Conservation (phyloP, 495 filamentous ascomycete genomes). For the Penicillium paradoxum region DNA sequence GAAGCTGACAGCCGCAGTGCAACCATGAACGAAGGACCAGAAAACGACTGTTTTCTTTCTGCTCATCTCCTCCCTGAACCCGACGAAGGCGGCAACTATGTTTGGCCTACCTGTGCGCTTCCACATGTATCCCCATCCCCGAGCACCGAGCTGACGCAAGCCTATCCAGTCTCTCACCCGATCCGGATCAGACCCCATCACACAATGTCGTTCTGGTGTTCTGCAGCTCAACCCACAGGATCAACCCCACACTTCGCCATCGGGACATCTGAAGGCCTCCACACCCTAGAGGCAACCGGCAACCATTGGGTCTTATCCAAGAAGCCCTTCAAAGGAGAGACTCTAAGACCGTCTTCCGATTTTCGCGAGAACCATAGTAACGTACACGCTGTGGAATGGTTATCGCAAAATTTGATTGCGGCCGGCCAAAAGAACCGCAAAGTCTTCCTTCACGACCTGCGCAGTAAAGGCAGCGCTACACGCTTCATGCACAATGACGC, state of each 20-base stretch:
- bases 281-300: constrained; percentile 29
- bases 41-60: constrained; percentile 34
- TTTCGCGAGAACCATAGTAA: background rate
- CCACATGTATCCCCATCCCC: background rate
- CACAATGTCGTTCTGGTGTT: constrained; percentile 32
- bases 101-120: constrained; percentile 30
- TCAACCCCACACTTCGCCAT: constrained; percentile 33
- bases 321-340: constrained; percentile 26
- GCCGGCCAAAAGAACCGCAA: constrained; percentile 34
- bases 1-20: constrained; percentile 25
- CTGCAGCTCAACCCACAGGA: constrained; percentile 30
- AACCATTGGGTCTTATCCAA: constrained; percentile 32
- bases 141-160: background rate
- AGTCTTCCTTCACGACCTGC: constrained; percentile 36
- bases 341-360: background rate
- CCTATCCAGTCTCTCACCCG: constrained; percentile 24
- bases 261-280: constrained; percentile 39
- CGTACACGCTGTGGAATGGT: constrained; percentile 39
- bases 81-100: constrained; percentile 32
- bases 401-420: constrained; percentile 33
- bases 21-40: constrained; percentile 38
- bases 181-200: constrained; percentile 24
- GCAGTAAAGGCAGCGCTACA: constrained; percentile 28
- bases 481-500: constrained; percentile 34
- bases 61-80: constrained; percentile 33